A percentile compares a stretch with the other conserved stretches of the same genome.
These are phyloP conservation scores for Cytidiella melzeri DNA, from an alignment of 768 basidiomycete species.

Conservation along the genomic window DNA sequence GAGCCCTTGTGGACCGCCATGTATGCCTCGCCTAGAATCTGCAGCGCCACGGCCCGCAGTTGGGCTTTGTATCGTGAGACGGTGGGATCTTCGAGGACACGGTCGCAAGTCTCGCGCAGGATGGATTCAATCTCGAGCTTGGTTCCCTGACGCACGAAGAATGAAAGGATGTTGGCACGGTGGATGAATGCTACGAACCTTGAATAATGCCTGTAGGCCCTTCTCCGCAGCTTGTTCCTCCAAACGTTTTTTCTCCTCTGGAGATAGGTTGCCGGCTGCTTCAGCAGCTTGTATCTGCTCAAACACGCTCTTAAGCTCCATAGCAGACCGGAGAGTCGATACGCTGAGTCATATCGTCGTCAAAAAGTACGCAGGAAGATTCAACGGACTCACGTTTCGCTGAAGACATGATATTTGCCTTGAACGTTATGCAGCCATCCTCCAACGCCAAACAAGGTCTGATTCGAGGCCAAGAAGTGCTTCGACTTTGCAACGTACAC, in stretches of 20 bases:
- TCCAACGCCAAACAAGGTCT: conserved; percentile 73
- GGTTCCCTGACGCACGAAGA: conserved; percentile 80
- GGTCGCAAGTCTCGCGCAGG: conserved; percentile 82
- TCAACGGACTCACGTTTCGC: conserved; percentile 71
- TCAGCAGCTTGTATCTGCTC: conserved; percentile 91
- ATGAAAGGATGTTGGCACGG: too few species aligned
- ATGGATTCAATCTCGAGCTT: conserved; percentile 91
- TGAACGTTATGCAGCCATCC: conserved; percentile 93
- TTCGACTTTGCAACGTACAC: conserved; percentile 80
- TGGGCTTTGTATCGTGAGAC: conserved; percentile 52
- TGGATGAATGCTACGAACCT: too few species aligned
- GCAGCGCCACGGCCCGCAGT: conserved; percentile 74
- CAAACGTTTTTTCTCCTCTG: conserved; percentile 74
- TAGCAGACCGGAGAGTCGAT: conserved; percentile 78
- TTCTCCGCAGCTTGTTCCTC: conserved; percentile 95
- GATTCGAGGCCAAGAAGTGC: conserved; percentile 70
- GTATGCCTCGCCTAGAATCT: conserved; percentile 81
- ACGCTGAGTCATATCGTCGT: conserved; percentile 40
- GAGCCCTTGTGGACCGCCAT: conserved; percentile 60
- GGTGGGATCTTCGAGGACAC: conserved; percentile 55
- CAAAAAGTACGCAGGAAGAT: neutral
- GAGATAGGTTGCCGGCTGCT: conserved; percentile 69
- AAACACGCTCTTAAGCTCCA: conserved; percentile 85
- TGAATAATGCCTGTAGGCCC: conserved; percentile 85
- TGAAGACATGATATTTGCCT: conserved; percentile 89